phyloP scores from a whole-genome alignment of 1,284 basidiomycete species.

The Tylopilus orsonianus region DNA sequence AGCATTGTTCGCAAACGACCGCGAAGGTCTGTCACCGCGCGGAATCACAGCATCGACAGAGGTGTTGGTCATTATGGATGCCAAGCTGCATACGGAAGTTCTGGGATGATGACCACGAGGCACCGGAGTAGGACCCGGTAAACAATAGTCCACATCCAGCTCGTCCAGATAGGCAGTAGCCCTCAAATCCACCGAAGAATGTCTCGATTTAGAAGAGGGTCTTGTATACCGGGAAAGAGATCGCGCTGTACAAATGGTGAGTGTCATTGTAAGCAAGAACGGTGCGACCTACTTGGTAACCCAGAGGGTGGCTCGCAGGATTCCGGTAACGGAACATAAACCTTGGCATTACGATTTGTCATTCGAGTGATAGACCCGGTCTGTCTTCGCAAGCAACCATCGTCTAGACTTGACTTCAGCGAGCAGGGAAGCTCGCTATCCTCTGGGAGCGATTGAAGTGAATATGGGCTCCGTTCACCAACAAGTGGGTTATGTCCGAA shows the following conservation, averaged over 20 bases:
- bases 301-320: slow-evolving; percentile 12
- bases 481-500: slow-evolving; percentile 51
- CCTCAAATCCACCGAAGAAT: slow-evolving; percentile 21
- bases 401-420: slow-evolving; percentile 9
- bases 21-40: slow-evolving; percentile 23
- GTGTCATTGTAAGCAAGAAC: not conserved
- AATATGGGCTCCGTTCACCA: slow-evolving; percentile 26
- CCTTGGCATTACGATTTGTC: slow-evolving; percentile 19
- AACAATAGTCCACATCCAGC: slow-evolving; percentile 41
- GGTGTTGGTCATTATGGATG: slow-evolving; percentile 55
- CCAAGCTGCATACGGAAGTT: slow-evolving; percentile 56
- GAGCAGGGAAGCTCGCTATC: slow-evolving; percentile 39
- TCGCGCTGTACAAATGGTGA: slow-evolving; percentile 15
- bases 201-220: slow-evolving; percentile 23
- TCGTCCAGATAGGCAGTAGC: slow-evolving; percentile 37
- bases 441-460: slow-evolving; percentile 52
- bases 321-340: slow-evolving; percentile 21
- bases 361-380: slow-evolving; percentile 14
- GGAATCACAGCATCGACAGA: slow-evolving; percentile 58
- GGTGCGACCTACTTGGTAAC: slow-evolving; percentile 14
- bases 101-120: slow-evolving; percentile 33
- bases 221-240: slow-evolving; percentile 23
- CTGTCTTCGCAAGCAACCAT: slow-evolving; percentile 3
- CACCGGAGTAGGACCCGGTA: slow-evolving; percentile 38
- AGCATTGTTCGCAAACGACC: not conserved